phyloP scores from a whole-genome alignment of 169 alveolate species.

The Cryptosporidium sp. region DNA sequence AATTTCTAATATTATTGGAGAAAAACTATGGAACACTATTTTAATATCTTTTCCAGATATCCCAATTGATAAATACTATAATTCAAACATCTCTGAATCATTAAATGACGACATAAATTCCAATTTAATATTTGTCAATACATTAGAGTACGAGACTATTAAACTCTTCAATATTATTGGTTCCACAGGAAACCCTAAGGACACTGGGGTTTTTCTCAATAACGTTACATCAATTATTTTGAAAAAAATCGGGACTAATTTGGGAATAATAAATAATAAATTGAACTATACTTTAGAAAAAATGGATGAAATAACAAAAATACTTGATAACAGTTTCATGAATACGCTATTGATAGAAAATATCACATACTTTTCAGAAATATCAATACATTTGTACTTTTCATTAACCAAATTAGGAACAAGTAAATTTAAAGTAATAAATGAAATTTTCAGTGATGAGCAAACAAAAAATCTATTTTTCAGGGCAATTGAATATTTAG shows the following conservation, averaged over 20 bases:
- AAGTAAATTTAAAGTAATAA: neutral
- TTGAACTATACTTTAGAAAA: constrained; percentile 13
- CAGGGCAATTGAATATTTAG: constrained; percentile 19
- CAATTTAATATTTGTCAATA: neutral
- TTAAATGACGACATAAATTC: neutral
- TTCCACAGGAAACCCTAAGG: constrained; percentile 55
- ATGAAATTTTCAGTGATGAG: neutral
- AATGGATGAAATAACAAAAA: neutral
- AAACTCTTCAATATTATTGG: constrained; percentile 27
- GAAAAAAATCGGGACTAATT: neutral
- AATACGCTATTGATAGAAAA: constrained; percentile 6
- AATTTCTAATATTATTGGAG: neutral
- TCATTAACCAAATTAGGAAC: constrained; percentile 2
- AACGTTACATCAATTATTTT: neutral
- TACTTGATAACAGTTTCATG: neutral
- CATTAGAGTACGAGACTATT: constrained; percentile 45
- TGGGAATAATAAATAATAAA: constrained; percentile 6
- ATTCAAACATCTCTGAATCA: neutral
- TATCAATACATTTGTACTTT: constrained; percentile 34
- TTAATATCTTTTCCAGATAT: neutral
- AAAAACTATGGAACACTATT: constrained; percentile 14
- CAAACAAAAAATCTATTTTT: constrained; percentile 19
- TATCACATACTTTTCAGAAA: constrained; percentile 10
- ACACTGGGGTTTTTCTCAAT: constrained; percentile 8
- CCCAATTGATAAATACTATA: neutral